Percentiles rank a stretch among this genome's conserved stretches.
phyloP scores from a whole-genome alignment of 305 asterid species.

The Rubia tinctorum region DNA sequence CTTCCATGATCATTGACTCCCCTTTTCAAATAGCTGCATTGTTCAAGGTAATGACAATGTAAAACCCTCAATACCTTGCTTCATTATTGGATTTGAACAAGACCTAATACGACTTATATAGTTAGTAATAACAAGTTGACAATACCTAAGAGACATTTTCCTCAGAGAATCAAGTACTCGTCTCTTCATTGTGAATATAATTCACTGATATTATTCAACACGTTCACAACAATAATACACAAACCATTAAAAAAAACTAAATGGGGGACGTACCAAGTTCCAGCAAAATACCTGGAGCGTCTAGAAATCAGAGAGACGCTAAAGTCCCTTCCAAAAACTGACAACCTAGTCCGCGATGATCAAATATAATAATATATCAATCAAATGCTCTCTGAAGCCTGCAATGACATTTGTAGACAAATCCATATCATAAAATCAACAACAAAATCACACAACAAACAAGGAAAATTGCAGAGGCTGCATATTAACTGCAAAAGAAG shows the following conservation, averaged over 20 bases:
- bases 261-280: slow-evolving; percentile 72
- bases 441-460: not conserved
- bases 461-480: not conserved
- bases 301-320: slow-evolving; percentile 83
- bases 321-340: slow-evolving; percentile 95
- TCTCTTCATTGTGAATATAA: not conserved
- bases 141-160: not conserved
- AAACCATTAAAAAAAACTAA: not conserved
- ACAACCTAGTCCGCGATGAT: slow-evolving; percentile 64
- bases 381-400: not conserved
- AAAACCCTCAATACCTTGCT: not conserved
- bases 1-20: slow-evolving; percentile 98
- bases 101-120: not conserved
- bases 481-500: not conserved
- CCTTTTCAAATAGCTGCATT: slow-evolving; percentile 85
- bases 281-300: slow-evolving; percentile 99
- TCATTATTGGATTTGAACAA: not conserved
- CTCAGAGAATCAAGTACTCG: no score
- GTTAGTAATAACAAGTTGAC: not conserved
- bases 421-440: not conserved
- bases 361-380: slow-evolving; percentile 7
- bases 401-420: not conserved
- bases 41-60: slow-evolving; percentile 19
- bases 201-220: not conserved
- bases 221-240: not conserved